Evolutionary conservation across 2,329 filamentous ascomycete species (phyloP).

Genomic region (Alternaria brassicae): DNA sequence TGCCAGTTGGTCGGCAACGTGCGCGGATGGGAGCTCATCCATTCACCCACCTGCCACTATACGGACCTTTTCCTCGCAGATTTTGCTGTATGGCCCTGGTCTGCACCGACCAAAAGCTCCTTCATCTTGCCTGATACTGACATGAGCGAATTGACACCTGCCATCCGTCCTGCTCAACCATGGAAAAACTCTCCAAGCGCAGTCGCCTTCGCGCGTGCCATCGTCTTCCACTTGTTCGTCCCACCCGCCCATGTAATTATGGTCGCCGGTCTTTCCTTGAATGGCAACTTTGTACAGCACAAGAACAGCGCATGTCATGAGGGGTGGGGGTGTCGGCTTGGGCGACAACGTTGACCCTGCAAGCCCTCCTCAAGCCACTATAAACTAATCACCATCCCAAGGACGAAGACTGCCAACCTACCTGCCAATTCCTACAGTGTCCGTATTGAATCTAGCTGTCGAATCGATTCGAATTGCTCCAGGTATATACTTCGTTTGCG

Average conservation of each 20-base stretch:
- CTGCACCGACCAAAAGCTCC: neutral
- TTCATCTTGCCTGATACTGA: neutral
- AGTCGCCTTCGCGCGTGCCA: neutral
- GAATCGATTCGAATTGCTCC: neutral
- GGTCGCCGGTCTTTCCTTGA: slow-evolving; percentile 3
- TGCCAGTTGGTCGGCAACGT: slow-evolving; percentile 18
- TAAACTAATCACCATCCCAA: neutral
- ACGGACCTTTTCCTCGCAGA: neutral
- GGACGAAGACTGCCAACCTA: neutral
- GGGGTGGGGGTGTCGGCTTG: slow-evolving; percentile 4
- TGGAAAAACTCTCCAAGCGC: neutral
- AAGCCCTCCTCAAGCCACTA: neutral
- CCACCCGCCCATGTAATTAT: slow-evolving; percentile 8
- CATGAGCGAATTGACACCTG: neutral
- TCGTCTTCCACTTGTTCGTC: slow-evolving; percentile 3
- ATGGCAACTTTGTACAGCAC: slow-evolving; percentile 7
- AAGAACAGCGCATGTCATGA: slow-evolving; percentile 14
- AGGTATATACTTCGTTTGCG: neutral
- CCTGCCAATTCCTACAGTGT: neutral
- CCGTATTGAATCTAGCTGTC: neutral
- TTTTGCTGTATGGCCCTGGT: neutral
- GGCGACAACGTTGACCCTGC: neutral
- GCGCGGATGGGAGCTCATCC: slow-evolving; percentile 2
- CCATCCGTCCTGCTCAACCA: neutral
- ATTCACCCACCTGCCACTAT: neutral